A percentile compares a stretch with the other conserved stretches of the same genome.
phyloP scores from a whole-genome alignment of 345 rosid genomes.

The Moringa oleifera region DNA sequence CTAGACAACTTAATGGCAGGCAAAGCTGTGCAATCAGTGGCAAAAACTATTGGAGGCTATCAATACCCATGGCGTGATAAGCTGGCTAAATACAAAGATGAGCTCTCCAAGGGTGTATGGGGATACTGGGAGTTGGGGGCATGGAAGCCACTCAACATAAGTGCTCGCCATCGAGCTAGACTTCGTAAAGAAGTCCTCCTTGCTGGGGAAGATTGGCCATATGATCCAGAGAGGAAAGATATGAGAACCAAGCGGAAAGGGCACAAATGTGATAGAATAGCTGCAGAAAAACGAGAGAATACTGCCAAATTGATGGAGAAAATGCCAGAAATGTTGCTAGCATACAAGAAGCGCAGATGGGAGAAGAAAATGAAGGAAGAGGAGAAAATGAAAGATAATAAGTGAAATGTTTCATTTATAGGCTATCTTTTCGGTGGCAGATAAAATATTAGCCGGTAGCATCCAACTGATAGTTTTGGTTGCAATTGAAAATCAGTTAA shows the following conservation, averaged over 20 bases:
- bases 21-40: conserved; percentile 57
- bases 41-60: conserved; percentile 45
- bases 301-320: conserved; percentile 79
- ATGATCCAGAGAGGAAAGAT: conserved; percentile 83
- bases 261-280: conserved; percentile 70
- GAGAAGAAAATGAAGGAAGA: conserved; percentile 95
- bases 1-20: conserved; percentile 54
- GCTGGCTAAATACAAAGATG: conserved; percentile 60
- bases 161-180: conserved; percentile 79
- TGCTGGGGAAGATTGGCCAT: conserved; percentile 80
- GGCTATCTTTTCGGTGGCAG: not conserved
- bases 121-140: conserved; percentile 93
- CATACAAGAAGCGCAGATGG: conserved; percentile 93
- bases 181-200: conserved; percentile 80
- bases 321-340: conserved; percentile 82
- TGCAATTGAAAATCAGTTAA: no score
- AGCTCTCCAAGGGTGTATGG: conserved; percentile 82
- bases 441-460: no score
- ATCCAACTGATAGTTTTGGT: no score
- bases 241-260: conserved; percentile 85
- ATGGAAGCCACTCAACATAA: conserved; percentile 85
- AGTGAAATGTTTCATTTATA: conserved; percentile 6
- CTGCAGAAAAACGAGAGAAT: conserved; percentile 80
- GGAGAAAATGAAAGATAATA: conserved; percentile 49
- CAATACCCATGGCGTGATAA: conserved; percentile 86